Evolutionary conservation across 1,284 basidiomycete species (phyloP).

Genomic region (Boletus hoseneyae): DNA sequence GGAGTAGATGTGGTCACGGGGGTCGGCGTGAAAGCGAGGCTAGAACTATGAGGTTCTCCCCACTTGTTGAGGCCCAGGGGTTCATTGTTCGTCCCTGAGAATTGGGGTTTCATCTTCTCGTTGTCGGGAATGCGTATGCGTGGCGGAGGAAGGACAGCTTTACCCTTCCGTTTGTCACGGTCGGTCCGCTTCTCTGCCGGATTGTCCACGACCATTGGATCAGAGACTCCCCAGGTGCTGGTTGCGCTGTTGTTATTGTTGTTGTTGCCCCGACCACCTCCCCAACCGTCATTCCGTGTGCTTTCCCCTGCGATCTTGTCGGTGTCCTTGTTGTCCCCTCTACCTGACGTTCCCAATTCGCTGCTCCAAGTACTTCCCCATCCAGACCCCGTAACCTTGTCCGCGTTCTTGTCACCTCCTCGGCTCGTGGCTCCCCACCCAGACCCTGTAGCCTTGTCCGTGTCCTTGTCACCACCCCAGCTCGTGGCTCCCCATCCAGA

Average conservation of each 20-base stretch:
- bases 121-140: conserved; percentile 29
- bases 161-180: conserved; percentile 18
- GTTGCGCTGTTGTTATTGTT: conserved; percentile 1
- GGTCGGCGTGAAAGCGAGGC: conserved; percentile 3
- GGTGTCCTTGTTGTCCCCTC: conserved; percentile 4
- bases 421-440: background rate
- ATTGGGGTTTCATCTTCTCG: conserved; percentile 15
- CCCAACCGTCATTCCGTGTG: conserved; percentile 2
- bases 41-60: conserved; percentile 14
- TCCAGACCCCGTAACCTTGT: conserved; percentile 1
- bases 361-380: background rate
- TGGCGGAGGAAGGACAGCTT: conserved; percentile 19
- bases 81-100: conserved; percentile 26
- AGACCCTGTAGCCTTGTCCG: conserved; percentile 1
- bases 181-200: conserved; percentile 2
- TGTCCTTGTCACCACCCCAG: background rate
- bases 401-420: background rate
- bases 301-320: conserved; percentile 1
- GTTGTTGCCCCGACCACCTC: conserved; percentile 1
- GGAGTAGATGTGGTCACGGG: conserved; percentile 16
- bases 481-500: conserved; percentile 1
- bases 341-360: conserved; percentile 1
- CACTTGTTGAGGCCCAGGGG: conserved; percentile 19
- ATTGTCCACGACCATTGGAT: conserved; percentile 11
- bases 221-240: conserved; percentile 1